phyloP scores from a whole-genome alignment of 2,329 filamentous ascomycete species.

The Dryadomyces sulphureus region DNA sequence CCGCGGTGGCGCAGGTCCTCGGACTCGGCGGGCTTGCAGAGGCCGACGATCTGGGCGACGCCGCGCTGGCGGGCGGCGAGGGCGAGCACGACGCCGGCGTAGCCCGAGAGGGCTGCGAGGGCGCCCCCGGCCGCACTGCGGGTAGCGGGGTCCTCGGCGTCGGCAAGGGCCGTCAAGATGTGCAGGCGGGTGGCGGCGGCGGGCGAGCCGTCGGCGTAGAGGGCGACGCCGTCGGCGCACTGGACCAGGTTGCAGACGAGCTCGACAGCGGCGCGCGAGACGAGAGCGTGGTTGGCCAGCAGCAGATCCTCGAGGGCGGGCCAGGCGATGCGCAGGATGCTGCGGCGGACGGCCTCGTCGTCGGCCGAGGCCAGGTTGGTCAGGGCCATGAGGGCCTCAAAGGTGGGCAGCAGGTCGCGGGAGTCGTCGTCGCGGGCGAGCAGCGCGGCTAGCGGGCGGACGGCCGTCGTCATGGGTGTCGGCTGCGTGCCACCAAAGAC shows the following conservation, averaged over 20 bases:
- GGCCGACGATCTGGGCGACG: slow-evolving; percentile 59
- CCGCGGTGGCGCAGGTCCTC: slow-evolving; percentile 59
- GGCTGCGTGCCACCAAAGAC: slow-evolving; percentile 70
- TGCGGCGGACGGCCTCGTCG: slow-evolving; percentile 46
- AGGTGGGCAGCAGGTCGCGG: slow-evolving; percentile 68
- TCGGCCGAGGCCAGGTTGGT: slow-evolving; percentile 84
- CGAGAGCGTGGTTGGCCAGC: slow-evolving; percentile 56
- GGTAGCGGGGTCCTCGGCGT: slow-evolving; percentile 68
- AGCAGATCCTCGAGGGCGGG: slow-evolving; percentile 69
- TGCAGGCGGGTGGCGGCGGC: slow-evolving; percentile 53
- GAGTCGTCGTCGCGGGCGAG: slow-evolving; percentile 40
- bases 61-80: slow-evolving; percentile 59
- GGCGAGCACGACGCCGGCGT: slow-evolving; percentile 57
- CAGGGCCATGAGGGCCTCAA: slow-evolving; percentile 80
- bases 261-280: slow-evolving; percentile 75
- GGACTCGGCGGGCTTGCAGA: slow-evolving; percentile 65
- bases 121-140: slow-evolving; percentile 77
- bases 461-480: slow-evolving; percentile 61
- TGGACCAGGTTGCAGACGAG: slow-evolving; percentile 83
- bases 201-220: slow-evolving; percentile 50
- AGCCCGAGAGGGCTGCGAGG: slow-evolving; percentile 68
- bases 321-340: slow-evolving; percentile 63
- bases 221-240: slow-evolving; percentile 46
- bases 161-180: slow-evolving; percentile 73
- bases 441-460: slow-evolving; percentile 66